Evolutionary conservation across 352 stramenopile species (phyloP), one percentile per base, ranked within the genome.

Genomic region (Peronosclerospora sorghi): DNA sequence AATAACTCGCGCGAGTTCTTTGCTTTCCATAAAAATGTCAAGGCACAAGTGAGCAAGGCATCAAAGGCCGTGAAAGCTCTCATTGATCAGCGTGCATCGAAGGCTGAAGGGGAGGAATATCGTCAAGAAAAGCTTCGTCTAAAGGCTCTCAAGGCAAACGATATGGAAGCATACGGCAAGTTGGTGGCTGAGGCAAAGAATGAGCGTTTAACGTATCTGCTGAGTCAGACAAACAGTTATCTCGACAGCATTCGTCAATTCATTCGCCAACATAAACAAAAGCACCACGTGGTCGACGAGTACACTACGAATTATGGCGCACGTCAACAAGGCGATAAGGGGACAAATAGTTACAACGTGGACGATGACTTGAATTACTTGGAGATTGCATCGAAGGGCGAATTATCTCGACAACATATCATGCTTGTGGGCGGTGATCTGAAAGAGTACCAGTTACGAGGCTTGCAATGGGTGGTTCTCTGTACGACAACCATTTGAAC

Each of bases 401-500:
- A 93, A 43, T 51, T 91, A 20, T 76, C 81, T 21, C 73, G 81
- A 7, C 95, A 99, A 73, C 95, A 95, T 0, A 75, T 82, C 47
- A 97, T 94, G 76, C 96, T 99, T 19, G 92, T 97, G 36, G 93
- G 93, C 56, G 95, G 95, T 4, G 83, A 89, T 37, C 57, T 99
- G 44, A 97, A 98, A 45, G 80, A 96, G 39, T 99, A 99, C 58
- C 96, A 99, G 66, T 46, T 99, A 34, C 94, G 97, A 44, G 95
- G 95, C 14, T 64, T 99, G 32, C 98, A 99, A 65, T 99, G 96
- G 96, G 98, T 99, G 93, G 96, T 99, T 94, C 95, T 24, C 73
- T 99, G 21, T 96, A 98, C 39, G 83, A 98, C 54, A 98, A 98
- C 54, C 92, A 96, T 35, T 64, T 99, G 35, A 99, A 99, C 67